A percentile compares a stretch with the other conserved stretches of the same genome.
Conservation (phyloP, 257 asterid genomes). For the Leonotis leonurus region DNA sequence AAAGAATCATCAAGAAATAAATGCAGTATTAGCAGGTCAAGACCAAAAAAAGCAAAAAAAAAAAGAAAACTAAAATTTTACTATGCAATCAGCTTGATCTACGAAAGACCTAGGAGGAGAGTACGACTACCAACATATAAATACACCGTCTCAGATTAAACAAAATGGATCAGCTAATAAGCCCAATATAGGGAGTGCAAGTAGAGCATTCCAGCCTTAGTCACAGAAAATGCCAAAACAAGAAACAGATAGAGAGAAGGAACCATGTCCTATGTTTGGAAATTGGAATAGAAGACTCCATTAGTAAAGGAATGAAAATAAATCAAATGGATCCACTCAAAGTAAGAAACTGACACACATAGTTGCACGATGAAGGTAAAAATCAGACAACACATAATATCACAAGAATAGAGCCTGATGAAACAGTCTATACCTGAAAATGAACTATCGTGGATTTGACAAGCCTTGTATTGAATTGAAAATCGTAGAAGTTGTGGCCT, state of each 20-base stretch:
- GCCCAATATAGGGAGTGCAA: neutral
- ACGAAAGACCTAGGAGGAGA: neutral
- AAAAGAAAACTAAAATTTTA: no score
- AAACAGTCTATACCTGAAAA: conserved; percentile 68
- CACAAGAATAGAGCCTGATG: conserved; percentile 11
- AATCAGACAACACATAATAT: no score
- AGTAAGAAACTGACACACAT: neutral
- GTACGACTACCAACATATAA: neutral
- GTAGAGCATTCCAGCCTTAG: neutral
- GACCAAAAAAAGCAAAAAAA: neutral
- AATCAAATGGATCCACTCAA: neutral
- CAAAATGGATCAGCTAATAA: neutral
- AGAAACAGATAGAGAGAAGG: neutral
- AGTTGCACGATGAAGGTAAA: neutral
- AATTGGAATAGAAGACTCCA: neutral
- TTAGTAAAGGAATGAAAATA: neutral
- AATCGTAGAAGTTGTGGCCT: conserved; percentile 66
- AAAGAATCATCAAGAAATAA: neutral
- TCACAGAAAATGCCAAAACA: neutral
- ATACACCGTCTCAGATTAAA: neutral
- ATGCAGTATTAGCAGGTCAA: neutral
- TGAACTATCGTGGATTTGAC: conserved; percentile 90
- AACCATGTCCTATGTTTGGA: no score
- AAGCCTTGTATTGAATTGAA: conserved; percentile 85
- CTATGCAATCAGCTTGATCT: neutral